Evolutionary conservation across 768 basidiomycete genomes (phyloP).

Genomic region (Termitomyces sp.): DNA sequence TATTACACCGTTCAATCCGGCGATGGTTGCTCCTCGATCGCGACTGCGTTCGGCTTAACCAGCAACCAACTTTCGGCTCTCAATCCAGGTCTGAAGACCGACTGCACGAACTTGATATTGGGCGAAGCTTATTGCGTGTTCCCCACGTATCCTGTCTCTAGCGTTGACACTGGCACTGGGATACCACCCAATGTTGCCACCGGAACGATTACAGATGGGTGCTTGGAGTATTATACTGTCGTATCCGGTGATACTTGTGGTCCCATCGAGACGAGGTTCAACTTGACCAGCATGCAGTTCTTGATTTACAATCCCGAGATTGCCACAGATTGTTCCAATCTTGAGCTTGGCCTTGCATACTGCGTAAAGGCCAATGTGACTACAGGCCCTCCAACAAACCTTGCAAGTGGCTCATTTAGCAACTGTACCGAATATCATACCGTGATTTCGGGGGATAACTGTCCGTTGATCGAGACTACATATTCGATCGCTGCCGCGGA

Average conservation of each 20-base stretch:
- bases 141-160: background rate
- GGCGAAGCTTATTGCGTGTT: background rate
- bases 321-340: background rate
- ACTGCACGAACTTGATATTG: background rate
- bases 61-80: background rate
- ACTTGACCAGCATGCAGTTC: background rate
- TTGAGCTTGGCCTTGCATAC: background rate
- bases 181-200: background rate
- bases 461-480: background rate
- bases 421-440: background rate
- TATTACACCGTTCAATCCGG: background rate
- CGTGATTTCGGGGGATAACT: background rate
- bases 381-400: background rate
- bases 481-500: background rate
- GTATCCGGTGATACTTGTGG: background rate
- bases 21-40: background rate
- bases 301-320: background rate
- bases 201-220: background rate
- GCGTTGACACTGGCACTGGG: background rate
- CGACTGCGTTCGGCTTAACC: background rate
- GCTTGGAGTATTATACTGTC: background rate
- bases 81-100: background rate
- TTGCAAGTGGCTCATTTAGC: background rate
- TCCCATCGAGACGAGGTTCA: background rate
- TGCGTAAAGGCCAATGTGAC: background rate